Conservation (phyloP, 2,329 filamentous ascomycete genomes). For the Alternaria gaisen region DNA sequence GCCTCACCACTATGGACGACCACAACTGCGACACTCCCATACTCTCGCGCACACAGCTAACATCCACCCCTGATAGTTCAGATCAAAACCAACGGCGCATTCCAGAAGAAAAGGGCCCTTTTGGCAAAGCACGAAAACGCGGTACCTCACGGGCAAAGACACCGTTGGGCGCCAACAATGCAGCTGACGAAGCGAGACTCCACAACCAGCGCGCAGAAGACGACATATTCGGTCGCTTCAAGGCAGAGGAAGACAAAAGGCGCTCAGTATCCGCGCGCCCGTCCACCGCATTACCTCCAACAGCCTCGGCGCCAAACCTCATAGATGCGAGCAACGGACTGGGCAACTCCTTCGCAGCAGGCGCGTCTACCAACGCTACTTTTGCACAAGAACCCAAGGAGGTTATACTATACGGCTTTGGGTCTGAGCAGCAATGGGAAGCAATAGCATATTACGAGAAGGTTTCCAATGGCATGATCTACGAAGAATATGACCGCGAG, state of each 20-base stretch:
- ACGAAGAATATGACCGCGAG: conserved; percentile 90
- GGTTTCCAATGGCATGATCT: conserved; percentile 79
- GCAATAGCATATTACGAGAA: conserved; percentile 89
- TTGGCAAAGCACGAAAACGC: conserved; percentile 62
- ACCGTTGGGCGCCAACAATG: conserved; percentile 64
- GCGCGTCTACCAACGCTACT: conserved; percentile 49
- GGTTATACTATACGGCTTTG: conserved; percentile 86
- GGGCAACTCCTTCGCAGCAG: conserved; percentile 36
- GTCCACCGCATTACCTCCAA: conserved; percentile 35
- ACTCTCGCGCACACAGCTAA: conserved; percentile 21
- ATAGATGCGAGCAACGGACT: conserved; percentile 39
- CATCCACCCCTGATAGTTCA: conserved; percentile 31
- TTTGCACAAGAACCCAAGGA: conserved; percentile 70
- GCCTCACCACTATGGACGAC: conserved; percentile 2
- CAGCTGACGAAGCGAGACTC: conserved; percentile 61
- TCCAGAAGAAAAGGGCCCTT: conserved; percentile 68
- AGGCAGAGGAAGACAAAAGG: conserved; percentile 41
- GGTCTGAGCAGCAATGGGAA: conserved; percentile 74
- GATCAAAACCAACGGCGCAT: conserved; percentile 61
- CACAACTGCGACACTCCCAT: conserved; percentile 1
- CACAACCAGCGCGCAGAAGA: conserved; percentile 58
- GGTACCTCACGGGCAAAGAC: conserved; percentile 62
- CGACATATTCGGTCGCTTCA: conserved; percentile 55
- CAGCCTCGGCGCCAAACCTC: conserved; percentile 46
- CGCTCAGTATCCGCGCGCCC: conserved; percentile 38